Evolutionary conservation across 495 filamentous ascomycete species (phyloP), one percentile per base, ranked within the genome.

Genomic region (Tuber aestivum): DNA sequence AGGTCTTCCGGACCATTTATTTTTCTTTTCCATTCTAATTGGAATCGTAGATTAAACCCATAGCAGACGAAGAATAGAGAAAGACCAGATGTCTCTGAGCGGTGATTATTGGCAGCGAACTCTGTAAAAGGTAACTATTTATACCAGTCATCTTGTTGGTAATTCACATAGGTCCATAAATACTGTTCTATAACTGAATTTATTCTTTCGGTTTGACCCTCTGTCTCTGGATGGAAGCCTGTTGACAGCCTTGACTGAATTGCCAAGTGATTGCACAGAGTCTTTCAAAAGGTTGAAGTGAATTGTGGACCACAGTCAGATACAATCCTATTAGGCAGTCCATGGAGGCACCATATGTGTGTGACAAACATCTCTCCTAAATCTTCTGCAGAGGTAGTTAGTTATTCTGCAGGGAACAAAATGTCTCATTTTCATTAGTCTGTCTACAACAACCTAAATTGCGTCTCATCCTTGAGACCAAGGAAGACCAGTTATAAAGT

Each of bases 201-300:
- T 8, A 78, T 68, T 42, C 70, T 32, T 72, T 80, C 79, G 18
- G 78, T 81, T 41, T 80, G 74, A 16, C 78, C 74, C 73, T 81
- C 73, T 3, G 74, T 81, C 48, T 81, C 69, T 0, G 70, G 74
- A 40, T 80, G 77, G 68, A 80, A 81, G 0, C 70, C 74, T 3
- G 72, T 79, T 40, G 21, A 44, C 3, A 74, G 72, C 5, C 27
- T 27, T 12, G 37, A 32, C 14, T 72, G 4, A 27, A 72, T 72
- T 38, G 3, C 44, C 12, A 76, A 40, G 1, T 14, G 40, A 20
- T 9, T 14, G 44, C 41, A 50, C 1, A 76, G 10, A 21, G 18
- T 7, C 40, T 44, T 65, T 37, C 35, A 65, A 32, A 76, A 76
- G 16, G 61, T n/a, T 5, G 48, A 65, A 3, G 23, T 20, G 35